A percentile compares a stretch with the other conserved stretches of the same genome.
Conservation (phyloP, 202 grass and related monocot genomes). For the Brachypodium distachyon region DNA sequence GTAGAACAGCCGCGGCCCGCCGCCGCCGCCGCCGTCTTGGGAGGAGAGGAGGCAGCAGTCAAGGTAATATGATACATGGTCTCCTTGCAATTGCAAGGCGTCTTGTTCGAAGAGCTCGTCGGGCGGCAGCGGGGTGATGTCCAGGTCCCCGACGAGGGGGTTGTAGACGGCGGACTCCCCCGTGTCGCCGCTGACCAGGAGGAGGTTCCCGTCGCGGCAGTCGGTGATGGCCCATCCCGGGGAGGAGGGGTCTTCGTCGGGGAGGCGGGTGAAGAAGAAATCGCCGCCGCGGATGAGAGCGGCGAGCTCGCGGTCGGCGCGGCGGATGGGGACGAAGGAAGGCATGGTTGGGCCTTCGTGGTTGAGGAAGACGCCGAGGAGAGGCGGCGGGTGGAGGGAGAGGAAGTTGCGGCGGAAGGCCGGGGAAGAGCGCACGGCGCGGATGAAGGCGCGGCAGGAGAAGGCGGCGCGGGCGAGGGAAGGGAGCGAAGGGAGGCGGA, state of each 20-base stretch:
- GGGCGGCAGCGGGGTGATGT: too few relatives aligned
- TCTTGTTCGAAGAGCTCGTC: not conserved
- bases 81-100: not conserved
- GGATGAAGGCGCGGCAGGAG: not conserved
- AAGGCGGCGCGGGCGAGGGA: not conserved
- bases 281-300: not conserved
- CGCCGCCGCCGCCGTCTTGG: not conserved
- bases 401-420: not conserved
- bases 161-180: not conserved
- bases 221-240: not conserved
- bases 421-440: not conserved
- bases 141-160: not conserved
- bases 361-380: too few relatives aligned
- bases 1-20: too few relatives aligned
- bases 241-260: not conserved
- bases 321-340: not conserved
- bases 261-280: not conserved
- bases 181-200: not conserved
- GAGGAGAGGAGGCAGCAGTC: not conserved
- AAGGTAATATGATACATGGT: not conserved
- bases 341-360: not conserved
- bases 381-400: not conserved
- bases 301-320: not conserved
- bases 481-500: not conserved
- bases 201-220: not conserved